These are phyloP conservation scores for Strombidium stylifer DNA, from an alignment of 73 alveolate genomes.

Conservation along the genomic window DNA sequence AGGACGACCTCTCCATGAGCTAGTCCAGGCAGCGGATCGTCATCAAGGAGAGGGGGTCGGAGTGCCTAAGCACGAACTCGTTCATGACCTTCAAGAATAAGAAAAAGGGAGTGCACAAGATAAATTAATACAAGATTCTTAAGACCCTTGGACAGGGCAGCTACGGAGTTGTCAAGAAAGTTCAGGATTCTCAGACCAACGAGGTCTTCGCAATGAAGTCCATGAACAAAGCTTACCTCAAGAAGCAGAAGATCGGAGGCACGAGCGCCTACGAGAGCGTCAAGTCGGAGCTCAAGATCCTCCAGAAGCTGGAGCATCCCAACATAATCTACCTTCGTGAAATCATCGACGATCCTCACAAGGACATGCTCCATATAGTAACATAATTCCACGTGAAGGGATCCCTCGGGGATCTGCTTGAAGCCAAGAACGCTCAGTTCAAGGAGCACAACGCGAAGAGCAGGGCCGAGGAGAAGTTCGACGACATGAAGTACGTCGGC, in stretches of 20 bases:
- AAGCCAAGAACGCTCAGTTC: too few relatives aligned
- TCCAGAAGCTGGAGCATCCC: conserved; percentile 54
- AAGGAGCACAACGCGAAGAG: too few relatives aligned
- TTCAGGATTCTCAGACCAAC: background rate
- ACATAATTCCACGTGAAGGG: conserved; percentile 13
- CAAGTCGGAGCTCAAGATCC: conserved; percentile 35
- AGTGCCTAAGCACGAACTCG: too few relatives aligned
- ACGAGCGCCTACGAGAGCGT: conserved; percentile 28
- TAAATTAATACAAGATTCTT: background rate
- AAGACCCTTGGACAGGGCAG: background rate
- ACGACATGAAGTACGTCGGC: too few relatives aligned
- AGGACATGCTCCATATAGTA: conserved; percentile 29
- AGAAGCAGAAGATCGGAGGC: conserved; percentile 7
- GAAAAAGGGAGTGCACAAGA: too few relatives aligned
- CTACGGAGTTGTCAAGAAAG: background rate
- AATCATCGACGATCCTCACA: conserved; percentile 45
- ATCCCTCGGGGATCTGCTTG: too few relatives aligned
- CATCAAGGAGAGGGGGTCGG: too few relatives aligned
- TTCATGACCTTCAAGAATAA: too few relatives aligned
- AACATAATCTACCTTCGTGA: conserved; percentile 37
- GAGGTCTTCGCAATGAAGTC: background rate
- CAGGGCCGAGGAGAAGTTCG: too few relatives aligned
- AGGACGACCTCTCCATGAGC: too few relatives aligned
- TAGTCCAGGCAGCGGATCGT: too few relatives aligned
- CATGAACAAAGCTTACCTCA: background rate